Evolutionary conservation across 495 filamentous ascomycete species (phyloP).

Genomic region (Penicillium cataractarum): DNA sequence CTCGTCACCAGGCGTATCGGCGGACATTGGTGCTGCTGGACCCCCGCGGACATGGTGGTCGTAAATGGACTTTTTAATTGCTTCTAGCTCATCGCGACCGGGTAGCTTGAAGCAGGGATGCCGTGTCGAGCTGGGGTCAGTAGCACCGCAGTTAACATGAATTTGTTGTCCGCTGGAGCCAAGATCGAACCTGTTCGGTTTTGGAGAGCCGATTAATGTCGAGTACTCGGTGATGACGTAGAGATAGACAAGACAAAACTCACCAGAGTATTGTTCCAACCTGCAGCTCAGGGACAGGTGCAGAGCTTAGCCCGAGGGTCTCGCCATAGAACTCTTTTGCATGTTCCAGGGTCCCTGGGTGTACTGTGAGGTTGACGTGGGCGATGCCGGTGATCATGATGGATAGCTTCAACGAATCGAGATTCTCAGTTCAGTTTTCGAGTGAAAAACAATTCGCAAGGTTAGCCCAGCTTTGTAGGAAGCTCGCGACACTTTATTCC

Average conservation of each 20-base stretch:
- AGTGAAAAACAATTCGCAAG: neutral
- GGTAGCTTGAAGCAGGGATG: constrained; percentile 63
- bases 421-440: neutral
- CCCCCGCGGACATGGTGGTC: constrained; percentile 55
- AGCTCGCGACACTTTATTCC: constrained; percentile 8
- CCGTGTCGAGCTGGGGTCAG: constrained; percentile 46
- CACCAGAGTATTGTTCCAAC: constrained; percentile 55
- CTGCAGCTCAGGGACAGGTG: constrained; percentile 55
- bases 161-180: constrained; percentile 60
- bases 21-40: constrained; percentile 52
- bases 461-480: neutral
- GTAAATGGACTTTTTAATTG: constrained; percentile 54
- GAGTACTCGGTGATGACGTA: neutral
- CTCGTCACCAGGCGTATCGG: constrained; percentile 57
- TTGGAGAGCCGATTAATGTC: neutral
- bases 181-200: constrained; percentile 56
- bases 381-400: constrained; percentile 62
- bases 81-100: constrained; percentile 46
- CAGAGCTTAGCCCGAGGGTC: constrained; percentile 54
- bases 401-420: neutral
- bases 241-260: neutral
- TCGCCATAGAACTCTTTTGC: constrained; percentile 59
- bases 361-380: constrained; percentile 64
- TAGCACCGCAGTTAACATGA: constrained; percentile 56
- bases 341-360: constrained; percentile 52